A percentile compares a stretch with the other conserved stretches of the same genome.
phyloP scores from a whole-genome alignment of 768 basidiomycete species.

The Gymnopilus dilepis region DNA sequence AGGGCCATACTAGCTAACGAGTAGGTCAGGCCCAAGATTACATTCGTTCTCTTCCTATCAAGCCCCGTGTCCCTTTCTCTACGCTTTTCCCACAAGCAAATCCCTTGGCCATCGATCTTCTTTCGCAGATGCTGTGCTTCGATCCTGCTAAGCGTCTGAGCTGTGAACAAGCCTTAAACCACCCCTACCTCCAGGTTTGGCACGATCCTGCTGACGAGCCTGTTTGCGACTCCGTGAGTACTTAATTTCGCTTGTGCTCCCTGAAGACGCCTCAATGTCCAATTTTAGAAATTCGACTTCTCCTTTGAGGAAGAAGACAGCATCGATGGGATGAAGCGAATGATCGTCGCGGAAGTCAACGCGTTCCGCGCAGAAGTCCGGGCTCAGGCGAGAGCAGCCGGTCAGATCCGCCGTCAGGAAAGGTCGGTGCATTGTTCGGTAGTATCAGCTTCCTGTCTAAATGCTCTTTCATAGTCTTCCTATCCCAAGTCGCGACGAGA shows the following conservation, averaged over 20 bases:
- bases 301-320: conserved; percentile 95
- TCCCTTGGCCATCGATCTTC: conserved; percentile 90
- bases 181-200: conserved; percentile 97
- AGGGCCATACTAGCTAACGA: neutral
- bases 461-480: conserved; percentile 57
- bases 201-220: conserved; percentile 98
- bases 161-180: conserved; percentile 93
- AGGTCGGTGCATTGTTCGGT: conserved; percentile 49
- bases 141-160: conserved; percentile 97
- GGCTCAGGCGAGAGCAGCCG: conserved; percentile 73
- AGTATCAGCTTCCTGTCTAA: neutral
- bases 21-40: conserved; percentile 87
- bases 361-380: conserved; percentile 90
- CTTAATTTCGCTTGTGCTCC: neutral
- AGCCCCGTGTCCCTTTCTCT: conserved; percentile 90
- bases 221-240: conserved; percentile 71
- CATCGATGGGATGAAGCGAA: conserved; percentile 95
- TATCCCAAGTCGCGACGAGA: conserved; percentile 82
- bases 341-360: conserved; percentile 94
- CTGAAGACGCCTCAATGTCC: neutral
- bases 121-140: conserved; percentile 91
- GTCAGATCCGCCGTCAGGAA: conserved; percentile 78
- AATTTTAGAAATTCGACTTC: conserved; percentile 86
- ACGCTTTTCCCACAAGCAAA: conserved; percentile 94
- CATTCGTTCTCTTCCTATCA: conserved; percentile 96